Conservation (phyloP, 2,329 filamentous ascomycete species). For the Phialophora macrospora region DNA sequence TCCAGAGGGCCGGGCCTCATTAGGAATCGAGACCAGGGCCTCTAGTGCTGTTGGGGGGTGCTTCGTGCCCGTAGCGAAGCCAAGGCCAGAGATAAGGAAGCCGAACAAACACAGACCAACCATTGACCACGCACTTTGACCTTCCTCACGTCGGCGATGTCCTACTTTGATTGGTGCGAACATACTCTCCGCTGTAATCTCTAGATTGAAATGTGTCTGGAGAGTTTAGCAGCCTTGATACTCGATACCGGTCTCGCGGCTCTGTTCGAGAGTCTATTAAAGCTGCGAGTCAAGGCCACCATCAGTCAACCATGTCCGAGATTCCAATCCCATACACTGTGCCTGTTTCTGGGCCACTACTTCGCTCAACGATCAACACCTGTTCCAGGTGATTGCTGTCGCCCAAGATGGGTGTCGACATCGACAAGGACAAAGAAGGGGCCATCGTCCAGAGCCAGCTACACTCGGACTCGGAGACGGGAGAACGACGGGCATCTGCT, state of each 20-base stretch:
- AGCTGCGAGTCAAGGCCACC: no score
- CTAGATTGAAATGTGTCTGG: constrained; percentile 1
- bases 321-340: no score
- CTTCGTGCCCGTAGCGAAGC: no score
- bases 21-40: no score
- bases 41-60: no score
- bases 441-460: constrained; percentile 6
- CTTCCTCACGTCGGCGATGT: constrained; percentile 12
- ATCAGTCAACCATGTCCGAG: no score
- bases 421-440: constrained; percentile 12
- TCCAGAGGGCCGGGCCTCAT: not conserved
- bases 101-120: not conserved
- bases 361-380: no score
- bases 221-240: constrained; percentile 9
- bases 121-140: constrained; percentile 15
- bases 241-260: constrained; percentile 9
- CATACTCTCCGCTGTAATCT: not conserved
- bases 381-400: not conserved
- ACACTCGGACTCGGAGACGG: constrained; percentile 9
- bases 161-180: constrained; percentile 3
- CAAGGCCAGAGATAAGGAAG: constrained; percentile 1
- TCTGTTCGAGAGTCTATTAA: no score
- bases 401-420: constrained; percentile 8
- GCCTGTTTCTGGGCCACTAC: no score
- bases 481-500: constrained; percentile 13